A percentile compares a stretch with the other conserved stretches of the same genome.
Conservation (phyloP, 2,329 filamentous ascomycete genomes). For the Epichloe festucae region DNA sequence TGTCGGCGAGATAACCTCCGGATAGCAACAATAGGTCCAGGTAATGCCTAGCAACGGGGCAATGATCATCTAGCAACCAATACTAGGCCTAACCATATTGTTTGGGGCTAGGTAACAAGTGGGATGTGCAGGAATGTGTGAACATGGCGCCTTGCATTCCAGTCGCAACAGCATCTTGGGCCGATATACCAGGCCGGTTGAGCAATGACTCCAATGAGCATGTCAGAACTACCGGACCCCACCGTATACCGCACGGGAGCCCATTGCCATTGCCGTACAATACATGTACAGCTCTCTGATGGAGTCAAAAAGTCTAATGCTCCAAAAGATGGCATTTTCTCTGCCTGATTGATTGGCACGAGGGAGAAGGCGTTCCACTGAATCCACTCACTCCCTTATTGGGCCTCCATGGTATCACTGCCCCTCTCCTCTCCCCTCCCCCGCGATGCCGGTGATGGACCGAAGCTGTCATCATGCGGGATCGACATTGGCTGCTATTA, state of each 20-base stretch:
- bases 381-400: neutral
- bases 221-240: constrained; percentile 5
- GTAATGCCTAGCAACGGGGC: constrained; percentile 6
- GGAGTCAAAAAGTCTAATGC: neutral
- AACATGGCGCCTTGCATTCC: constrained; percentile 8
- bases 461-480: neutral
- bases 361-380: neutral
- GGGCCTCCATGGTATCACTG: neutral
- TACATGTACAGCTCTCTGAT: neutral
- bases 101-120: constrained; percentile 3
- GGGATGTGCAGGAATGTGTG: constrained; percentile 7
- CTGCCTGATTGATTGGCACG: neutral
- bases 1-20: constrained; percentile 3
- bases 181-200: constrained; percentile 3
- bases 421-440: neutral
- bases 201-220: neutral
- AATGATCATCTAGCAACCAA: constrained; percentile 7
- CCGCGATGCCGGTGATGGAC: neutral
- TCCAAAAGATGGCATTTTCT: neutral
- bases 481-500: constrained; percentile 1
- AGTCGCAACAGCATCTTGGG: constrained; percentile 4
- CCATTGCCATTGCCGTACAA: neutral
- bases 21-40: constrained; percentile 6
- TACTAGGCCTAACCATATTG: constrained; percentile 5
- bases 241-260: constrained; percentile 1